Evolutionary conservation across 2,329 filamentous ascomycete genomes (phyloP), one percentile per base, ranked within the genome.

Genomic region (Pseudogymnoascus sp.): DNA sequence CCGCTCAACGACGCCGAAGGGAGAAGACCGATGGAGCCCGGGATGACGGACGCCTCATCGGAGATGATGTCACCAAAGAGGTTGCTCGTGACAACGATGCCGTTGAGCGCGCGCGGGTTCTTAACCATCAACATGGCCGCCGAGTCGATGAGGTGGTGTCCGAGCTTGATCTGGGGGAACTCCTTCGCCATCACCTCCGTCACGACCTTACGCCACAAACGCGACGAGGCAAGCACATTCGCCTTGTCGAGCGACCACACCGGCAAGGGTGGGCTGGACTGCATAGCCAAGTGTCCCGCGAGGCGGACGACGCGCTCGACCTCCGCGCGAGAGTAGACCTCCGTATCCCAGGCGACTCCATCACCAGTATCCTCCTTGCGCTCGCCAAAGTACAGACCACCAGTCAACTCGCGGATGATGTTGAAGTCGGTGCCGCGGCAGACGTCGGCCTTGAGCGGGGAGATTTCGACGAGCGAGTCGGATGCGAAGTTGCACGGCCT

Each of bases 41-140:
- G 91, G 69, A 97, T 97, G 60, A 96, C 92, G 70, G 89, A 92
- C 4, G 93, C 92, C 82, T 97, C 93, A 73, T 97, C 93, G 72
- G 85, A 90, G 72, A 99, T 92, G 73, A 97, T 97, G 76, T 97
- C 93, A 66, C 93, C 94, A 74, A 96, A 96, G 69, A 97, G 75
- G 76, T 97, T 99, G 80, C 88, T 92, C 11, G 92, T 96, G 66
- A 97, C 87, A 55, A 97, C 84, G 36, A 97, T 86, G 61, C 93
- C 94, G 74, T 97, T 97, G 61, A 97, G 81, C 22, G 86, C 84
- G 9, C 87, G 82, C 8, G 93, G 93, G 77, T 92, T 93, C 87
- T 96, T 97, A 72, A 97, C 84, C 89, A 97, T 91, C 69, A 97
- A 80, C 92, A 97, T 97, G 67, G 93, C 93, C n/a, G 93, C 93